Percentiles rank a stretch among this genome's conserved stretches.
These are phyloP conservation scores for Aspergillus fumigatus DNA, from an alignment of 2,329 filamentous ascomycete species.

Conservation along the genomic window DNA sequence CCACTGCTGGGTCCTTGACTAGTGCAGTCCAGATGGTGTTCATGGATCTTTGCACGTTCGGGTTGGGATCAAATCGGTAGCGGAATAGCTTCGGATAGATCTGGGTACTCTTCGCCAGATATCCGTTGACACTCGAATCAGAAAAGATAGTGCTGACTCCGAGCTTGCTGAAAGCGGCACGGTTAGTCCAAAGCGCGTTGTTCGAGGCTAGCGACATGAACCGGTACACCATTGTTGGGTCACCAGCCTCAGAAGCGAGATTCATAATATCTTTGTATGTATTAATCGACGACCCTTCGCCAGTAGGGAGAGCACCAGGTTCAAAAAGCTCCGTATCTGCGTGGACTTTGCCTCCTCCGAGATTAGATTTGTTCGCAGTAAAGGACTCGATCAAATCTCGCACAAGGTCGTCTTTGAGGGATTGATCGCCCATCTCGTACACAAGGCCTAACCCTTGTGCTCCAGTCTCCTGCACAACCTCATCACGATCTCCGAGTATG, in stretches of 20 bases:
- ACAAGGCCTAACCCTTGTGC: slow-evolving; percentile 87
- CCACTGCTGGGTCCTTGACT: slow-evolving; percentile 78
- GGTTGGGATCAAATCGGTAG: slow-evolving; percentile 92
- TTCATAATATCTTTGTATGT: slow-evolving; percentile 98
- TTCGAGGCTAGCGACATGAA: slow-evolving; percentile 98
- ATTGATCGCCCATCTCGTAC: slow-evolving; percentile 83
- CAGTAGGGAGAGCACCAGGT: slow-evolving; percentile 80
- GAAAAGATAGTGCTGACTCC: slow-evolving; percentile 89
- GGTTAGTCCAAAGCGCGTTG: slow-evolving; percentile 94
- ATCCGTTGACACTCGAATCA: slow-evolving; percentile 66
- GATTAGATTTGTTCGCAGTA: slow-evolving; percentile 60
- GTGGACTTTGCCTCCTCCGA: slow-evolving; percentile 71
- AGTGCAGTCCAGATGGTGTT: slow-evolving; percentile 95
- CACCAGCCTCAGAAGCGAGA: slow-evolving; percentile 91
- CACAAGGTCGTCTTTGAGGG: slow-evolving; percentile 75
- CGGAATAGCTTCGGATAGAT: slow-evolving; percentile 92
- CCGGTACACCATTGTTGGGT: slow-evolving; percentile 92
- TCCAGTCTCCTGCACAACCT: slow-evolving; percentile 92
- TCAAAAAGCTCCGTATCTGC: slow-evolving; percentile 92
- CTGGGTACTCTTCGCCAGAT: slow-evolving; percentile 77
- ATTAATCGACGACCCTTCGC: slow-evolving; percentile 81
- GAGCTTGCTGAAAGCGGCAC: slow-evolving; percentile 91
- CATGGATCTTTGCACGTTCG: slow-evolving; percentile 91
- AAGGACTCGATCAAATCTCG: slow-evolving; percentile 86
- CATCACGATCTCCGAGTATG: slow-evolving; percentile 81